These are phyloP conservation scores for Kitagawia praeruptora DNA, from an alignment of 129 eudicot species.

Conservation along the genomic window DNA sequence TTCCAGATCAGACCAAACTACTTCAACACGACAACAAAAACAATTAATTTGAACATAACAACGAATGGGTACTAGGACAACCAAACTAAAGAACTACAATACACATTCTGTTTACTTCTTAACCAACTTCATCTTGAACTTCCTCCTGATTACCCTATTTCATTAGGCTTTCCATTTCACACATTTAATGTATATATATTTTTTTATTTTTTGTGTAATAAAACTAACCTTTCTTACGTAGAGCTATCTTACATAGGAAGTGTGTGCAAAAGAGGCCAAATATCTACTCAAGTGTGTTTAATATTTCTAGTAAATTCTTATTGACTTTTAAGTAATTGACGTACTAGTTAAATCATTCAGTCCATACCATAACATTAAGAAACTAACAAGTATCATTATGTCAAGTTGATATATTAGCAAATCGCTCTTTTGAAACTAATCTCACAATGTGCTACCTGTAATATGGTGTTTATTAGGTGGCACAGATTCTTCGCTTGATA, in stretches of 20 bases:
- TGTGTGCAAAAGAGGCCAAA: neutral
- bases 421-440: no score
- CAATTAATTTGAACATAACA: neutral
- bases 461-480: constrained; percentile 1
- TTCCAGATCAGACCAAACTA: neutral
- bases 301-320: no score
- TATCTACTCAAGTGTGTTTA: neutral
- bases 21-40: neutral
- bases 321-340: neutral
- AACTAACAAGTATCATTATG: neutral
- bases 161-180: neutral
- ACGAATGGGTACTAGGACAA: neutral
- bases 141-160: neutral
- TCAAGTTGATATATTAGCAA: neutral
- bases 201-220: neutral
- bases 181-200: neutral
- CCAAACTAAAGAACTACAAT: neutral
- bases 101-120: neutral
- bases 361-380: neutral
- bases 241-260: neutral
- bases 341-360: neutral
- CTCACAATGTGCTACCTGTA: no score
- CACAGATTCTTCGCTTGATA: constrained; percentile 13
- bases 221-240: neutral
- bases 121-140: neutral